A percentile compares a stretch with the other conserved stretches of the same genome.
phyloP scores from a whole-genome alignment of 1,284 basidiomycete genomes.

The Ustilago bromivora region DNA sequence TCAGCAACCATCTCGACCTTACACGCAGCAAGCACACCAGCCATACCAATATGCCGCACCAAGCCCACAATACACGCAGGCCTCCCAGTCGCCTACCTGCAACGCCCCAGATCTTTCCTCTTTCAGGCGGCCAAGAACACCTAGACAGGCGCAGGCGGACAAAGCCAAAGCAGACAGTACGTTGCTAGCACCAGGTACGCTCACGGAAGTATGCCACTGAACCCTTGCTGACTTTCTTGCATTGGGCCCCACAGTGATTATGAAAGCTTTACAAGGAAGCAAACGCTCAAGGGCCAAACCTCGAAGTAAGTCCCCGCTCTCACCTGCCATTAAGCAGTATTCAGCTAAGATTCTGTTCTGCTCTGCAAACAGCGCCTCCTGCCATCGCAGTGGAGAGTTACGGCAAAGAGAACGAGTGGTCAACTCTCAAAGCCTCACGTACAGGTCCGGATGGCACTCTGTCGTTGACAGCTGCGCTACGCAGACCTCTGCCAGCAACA shows the following conservation, averaged over 20 bases:
- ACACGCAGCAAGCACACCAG: neutral
- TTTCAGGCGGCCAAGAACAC: slow-evolving; percentile 10
- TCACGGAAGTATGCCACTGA: too few relatives aligned
- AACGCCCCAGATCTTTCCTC: neutral
- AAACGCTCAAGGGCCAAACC: slow-evolving; percentile 13
- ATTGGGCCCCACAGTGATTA: slow-evolving; percentile 11
- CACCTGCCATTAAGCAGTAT: neutral
- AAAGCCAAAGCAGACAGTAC: slow-evolving; percentile 33
- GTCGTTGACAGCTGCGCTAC: slow-evolving; percentile 25
- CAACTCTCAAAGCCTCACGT: slow-evolving; percentile 32
- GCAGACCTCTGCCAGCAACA: slow-evolving; percentile 31
- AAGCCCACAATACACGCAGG: neutral
- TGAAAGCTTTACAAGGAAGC: slow-evolving; percentile 19
- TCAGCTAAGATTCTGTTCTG: neutral
- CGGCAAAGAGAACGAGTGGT: slow-evolving; percentile 37
- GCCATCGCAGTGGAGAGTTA: neutral
- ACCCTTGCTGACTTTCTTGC: neutral
- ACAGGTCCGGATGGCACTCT: slow-evolving; percentile 22
- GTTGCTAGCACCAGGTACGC: neutral
- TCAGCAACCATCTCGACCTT: neutral
- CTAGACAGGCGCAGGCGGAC: slow-evolving; percentile 15
- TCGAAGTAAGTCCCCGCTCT: slow-evolving; percentile 7
- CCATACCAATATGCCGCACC: neutral
- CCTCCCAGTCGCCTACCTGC: neutral
- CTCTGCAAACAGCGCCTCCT: neutral